Evolutionary conservation across 1,139 yeast genomes (phyloP).

Genomic region (Casaregolazyma lundiana): DNA sequence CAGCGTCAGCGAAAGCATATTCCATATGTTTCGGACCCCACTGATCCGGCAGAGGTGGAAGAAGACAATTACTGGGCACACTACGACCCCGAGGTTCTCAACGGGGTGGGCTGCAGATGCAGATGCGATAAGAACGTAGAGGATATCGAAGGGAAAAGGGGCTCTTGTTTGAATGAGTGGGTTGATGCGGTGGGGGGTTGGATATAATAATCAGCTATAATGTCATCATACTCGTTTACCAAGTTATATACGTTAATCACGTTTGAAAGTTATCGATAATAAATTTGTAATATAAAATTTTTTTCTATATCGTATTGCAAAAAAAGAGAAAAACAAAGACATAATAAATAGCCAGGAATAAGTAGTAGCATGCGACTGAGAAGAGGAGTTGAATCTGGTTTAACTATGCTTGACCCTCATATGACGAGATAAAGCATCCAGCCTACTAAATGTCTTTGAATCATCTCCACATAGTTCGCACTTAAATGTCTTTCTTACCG

Average conservation of each 20-base stretch:
- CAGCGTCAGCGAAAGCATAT: slow-evolving; percentile 29
- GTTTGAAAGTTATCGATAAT: slow-evolving; percentile 5
- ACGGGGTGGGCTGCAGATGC: slow-evolving; percentile 85
- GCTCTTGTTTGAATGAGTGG: slow-evolving; percentile 57
- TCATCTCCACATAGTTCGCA: slow-evolving; percentile 77
- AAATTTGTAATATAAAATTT: slow-evolving; percentile 5
- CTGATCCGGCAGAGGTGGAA: slow-evolving; percentile 24
- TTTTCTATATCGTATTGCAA: slow-evolving; percentile 1
- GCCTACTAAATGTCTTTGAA: slow-evolving; percentile 82
- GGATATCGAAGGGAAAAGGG: slow-evolving; percentile 54
- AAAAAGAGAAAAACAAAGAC: slow-evolving; percentile 10
- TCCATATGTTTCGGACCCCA: slow-evolving; percentile 31
- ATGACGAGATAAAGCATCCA: slow-evolving; percentile 93
- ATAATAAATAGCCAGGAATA: too few relatives aligned
- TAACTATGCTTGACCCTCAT: slow-evolving; percentile 74
- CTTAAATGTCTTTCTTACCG: slow-evolving; percentile 77
- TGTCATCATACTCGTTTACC: not conserved
- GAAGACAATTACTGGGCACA: slow-evolving; percentile 40
- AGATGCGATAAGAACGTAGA: slow-evolving; percentile 56
- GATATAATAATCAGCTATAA: slow-evolving; percentile 11
- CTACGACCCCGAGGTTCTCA: slow-evolving; percentile 43
- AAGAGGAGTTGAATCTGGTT: too few relatives aligned
- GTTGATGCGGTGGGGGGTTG: slow-evolving; percentile 36
- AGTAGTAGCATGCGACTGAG: too few relatives aligned
- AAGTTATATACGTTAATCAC: slow-evolving; percentile 11